phyloP scores from a whole-genome alignment of 345 rosid species.

The Eucalyptus marginata region DNA sequence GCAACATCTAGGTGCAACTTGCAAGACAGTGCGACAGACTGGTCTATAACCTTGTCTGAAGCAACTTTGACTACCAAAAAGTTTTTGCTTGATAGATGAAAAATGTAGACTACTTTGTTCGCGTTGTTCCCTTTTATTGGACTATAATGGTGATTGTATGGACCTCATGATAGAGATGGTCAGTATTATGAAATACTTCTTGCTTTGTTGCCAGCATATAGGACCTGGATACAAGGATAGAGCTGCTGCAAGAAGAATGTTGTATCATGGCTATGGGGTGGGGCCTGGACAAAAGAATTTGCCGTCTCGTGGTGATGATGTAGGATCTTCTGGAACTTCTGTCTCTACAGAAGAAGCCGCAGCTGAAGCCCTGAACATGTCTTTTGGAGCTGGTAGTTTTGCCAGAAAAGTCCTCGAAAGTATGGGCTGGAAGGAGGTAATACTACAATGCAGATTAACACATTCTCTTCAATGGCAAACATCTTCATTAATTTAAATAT shows the following conservation, averaged over 20 bases:
- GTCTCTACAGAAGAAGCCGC: slow-evolving; percentile 40
- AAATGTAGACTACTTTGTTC: not conserved
- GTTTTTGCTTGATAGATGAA: not conserved
- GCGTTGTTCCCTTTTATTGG: not conserved
- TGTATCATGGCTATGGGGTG: slow-evolving; percentile 71
- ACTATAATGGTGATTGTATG: not conserved
- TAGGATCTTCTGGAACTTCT: slow-evolving; percentile 4
- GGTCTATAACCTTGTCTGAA: not conserved
- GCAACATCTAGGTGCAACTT: not conserved
- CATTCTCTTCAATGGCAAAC: not conserved
- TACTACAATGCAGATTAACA: not conserved
- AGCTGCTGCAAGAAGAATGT: slow-evolving; percentile 82
- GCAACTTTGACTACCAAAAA: not conserved
- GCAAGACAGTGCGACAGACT: not conserved
- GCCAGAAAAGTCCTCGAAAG: slow-evolving; percentile 67
- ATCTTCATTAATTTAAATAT: not conserved
- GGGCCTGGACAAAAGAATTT: slow-evolving; percentile 78
- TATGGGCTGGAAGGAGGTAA: slow-evolving; percentile 94
- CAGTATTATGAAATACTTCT: not conserved
- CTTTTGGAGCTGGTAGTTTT: slow-evolving; percentile 76
- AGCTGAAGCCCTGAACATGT: slow-evolving; percentile 53
- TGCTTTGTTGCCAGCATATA: slow-evolving; percentile 16
- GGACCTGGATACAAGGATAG: slow-evolving; percentile 60
- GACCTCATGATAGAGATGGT: not conserved
- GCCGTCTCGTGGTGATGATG: slow-evolving; percentile 1